Evolutionary conservation across 1,284 basidiomycete genomes (phyloP).

Genomic region (Ceratobasidium sp.): DNA sequence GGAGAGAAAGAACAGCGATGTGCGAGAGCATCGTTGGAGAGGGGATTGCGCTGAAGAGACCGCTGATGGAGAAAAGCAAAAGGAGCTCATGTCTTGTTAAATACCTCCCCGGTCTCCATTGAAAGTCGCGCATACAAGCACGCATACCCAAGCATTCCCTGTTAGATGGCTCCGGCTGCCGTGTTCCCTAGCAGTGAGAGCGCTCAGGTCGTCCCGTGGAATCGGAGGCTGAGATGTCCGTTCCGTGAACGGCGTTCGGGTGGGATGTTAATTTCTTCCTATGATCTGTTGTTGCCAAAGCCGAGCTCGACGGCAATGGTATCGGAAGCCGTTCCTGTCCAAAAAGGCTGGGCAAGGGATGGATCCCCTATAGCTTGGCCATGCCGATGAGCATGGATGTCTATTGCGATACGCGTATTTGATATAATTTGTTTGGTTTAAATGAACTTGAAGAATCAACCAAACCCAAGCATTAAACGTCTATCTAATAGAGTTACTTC

Average conservation of each 20-base stretch:
- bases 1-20: slow-evolving; percentile 15
- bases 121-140: slow-evolving; percentile 16
- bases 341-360: slow-evolving; percentile 1
- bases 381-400: slow-evolving; percentile 7
- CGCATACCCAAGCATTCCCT: background rate
- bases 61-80: background rate
- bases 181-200: slow-evolving; percentile 23
- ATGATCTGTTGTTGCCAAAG: slow-evolving; percentile 2
- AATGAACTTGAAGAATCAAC: background rate
- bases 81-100: slow-evolving; percentile 6
- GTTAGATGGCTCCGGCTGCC: background rate
- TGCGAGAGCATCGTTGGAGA: slow-evolving; percentile 19
- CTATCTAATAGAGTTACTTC: background rate
- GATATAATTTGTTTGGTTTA: background rate
- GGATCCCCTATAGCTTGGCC: background rate
- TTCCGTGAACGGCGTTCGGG: background rate
- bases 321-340: slow-evolving; percentile 1
- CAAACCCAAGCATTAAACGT: background rate
- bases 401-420: background rate
- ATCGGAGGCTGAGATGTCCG: background rate
- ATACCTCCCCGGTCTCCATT: background rate
- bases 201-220: background rate
- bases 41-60: slow-evolving; percentile 7
- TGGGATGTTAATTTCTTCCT: background rate
- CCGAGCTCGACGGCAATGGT: background rate